Percentiles rank a stretch among this genome's conserved stretches.
phyloP scores from a whole-genome alignment of 441 rosid species.

The Pelargonium myrrhifolium region DNA sequence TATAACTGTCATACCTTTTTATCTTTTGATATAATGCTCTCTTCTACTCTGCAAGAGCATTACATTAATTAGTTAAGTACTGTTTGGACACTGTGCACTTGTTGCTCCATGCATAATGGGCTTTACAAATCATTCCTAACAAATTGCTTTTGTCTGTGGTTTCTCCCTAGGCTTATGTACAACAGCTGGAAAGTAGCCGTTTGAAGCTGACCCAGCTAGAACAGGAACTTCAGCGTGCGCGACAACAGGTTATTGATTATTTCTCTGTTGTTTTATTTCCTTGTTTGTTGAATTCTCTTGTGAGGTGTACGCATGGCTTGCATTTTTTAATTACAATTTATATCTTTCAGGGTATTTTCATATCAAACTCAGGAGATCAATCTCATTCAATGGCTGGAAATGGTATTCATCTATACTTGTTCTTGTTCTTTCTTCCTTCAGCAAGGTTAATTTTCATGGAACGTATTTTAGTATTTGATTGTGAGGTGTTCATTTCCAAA shows the following conservation, averaged over 20 bases:
- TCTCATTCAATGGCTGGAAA: conserved; percentile 80
- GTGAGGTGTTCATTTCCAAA: too few species aligned
- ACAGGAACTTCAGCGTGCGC: conserved; percentile 97
- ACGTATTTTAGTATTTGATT: background rate
- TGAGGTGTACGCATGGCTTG: conserved; percentile 2
- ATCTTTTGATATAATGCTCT: background rate
- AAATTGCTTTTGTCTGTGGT: conserved; percentile 15
- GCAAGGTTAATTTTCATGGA: background rate
- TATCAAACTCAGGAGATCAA: conserved; percentile 96
- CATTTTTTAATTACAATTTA: conserved; percentile 6
- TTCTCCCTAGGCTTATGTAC: conserved; percentile 74
- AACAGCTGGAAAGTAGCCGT: conserved; percentile 91
- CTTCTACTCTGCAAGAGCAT: background rate
- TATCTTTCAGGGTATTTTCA: conserved; percentile 64
- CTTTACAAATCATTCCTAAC: background rate
- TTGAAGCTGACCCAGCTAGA: conserved; percentile 90
- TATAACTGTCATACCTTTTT: background rate
- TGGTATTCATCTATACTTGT: conserved; percentile 38
- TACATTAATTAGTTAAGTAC: background rate
- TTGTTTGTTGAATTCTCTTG: background rate
- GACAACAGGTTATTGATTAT: conserved; percentile 69
- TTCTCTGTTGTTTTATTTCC: conserved; percentile 11
- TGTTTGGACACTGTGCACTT: background rate
- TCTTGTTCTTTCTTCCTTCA: background rate
- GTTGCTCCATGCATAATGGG: background rate